phyloP scores from a whole-genome alignment of 139 green algal species.

The Chlorella sp. region DNA sequence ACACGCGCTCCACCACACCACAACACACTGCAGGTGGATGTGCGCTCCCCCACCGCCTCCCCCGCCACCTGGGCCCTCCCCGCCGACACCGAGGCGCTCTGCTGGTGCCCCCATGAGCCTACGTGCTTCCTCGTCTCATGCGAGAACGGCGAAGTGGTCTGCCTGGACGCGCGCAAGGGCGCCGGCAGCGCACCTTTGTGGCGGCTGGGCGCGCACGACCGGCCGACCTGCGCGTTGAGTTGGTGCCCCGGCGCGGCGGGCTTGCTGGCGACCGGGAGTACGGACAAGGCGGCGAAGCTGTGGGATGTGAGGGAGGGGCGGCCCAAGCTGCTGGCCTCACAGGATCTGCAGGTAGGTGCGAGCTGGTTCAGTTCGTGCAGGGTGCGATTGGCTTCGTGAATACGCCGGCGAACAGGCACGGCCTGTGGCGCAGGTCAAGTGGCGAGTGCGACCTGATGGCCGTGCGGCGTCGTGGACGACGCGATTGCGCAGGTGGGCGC shows the following conservation, averaged over 20 bases:
- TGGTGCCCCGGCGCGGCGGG: slow-evolving; percentile 59
- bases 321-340: slow-evolving; percentile 55
- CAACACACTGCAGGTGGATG: slow-evolving; percentile 57
- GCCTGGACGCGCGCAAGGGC: slow-evolving; percentile 60
- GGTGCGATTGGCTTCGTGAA: too few relatives aligned
- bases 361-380: neutral
- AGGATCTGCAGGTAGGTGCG: slow-evolving; percentile 56
- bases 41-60: slow-evolving; percentile 39
- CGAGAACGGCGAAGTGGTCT: slow-evolving; percentile 70
- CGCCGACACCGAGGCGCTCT: slow-evolving; percentile 83
- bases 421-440: too few relatives aligned
- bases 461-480: too few relatives aligned
- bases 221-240: slow-evolving; percentile 64
- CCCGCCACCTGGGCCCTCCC: slow-evolving; percentile 54
- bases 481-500: slow-evolving; percentile 62
- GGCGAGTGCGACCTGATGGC: too few relatives aligned
- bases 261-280: slow-evolving; percentile 83
- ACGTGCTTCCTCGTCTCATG: slow-evolving; percentile 82
- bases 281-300: slow-evolving; percentile 94
- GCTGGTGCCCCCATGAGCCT: slow-evolving; percentile 74
- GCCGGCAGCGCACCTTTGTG: slow-evolving; percentile 55
- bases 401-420: too few relatives aligned
- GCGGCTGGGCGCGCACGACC: slow-evolving; percentile 75
- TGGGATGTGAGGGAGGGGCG: slow-evolving; percentile 67
- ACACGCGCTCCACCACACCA: too few relatives aligned